Evolutionary conservation across 2,329 filamentous ascomycete genomes (phyloP), one percentile per base, ranked within the genome.

Genomic region (Xylaria sp.): DNA sequence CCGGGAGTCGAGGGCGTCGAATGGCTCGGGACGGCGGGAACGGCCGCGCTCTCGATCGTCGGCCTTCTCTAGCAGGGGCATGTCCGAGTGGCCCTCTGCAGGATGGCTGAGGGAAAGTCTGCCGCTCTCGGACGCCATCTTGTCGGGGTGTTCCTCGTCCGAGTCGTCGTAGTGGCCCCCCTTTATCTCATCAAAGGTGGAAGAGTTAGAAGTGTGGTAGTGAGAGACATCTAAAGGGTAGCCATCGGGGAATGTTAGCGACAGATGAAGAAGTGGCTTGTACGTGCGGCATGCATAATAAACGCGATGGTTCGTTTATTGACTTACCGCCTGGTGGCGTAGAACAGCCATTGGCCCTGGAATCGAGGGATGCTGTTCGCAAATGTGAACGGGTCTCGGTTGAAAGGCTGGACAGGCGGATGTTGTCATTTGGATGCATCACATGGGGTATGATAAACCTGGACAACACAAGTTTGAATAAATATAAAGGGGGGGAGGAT

Each of bases 31-130:
- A 60, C 72, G 73, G 50, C 74, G 73, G 54, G 72, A 51, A 66
- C 71, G 73, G 38, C 73, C 72, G 53, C 73, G 70, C 36, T 76
- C 77, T 50, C 71, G 59, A 22, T 73, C 72, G 27, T 76, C 71
- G 58, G 77, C 77, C 61, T 80, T 80, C 65, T 78, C 75, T 4
- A 84, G 77, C 25, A 84, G 76, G 45, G 81, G 81, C n/a, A 77
- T 76, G 20, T 73, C 79, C 22, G 81, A 81, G 50, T 83, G 83
- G 64, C 81, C 82, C 64, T 85, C 82, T 2, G 78, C 77, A 17
- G 82, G 81, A 59, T 81, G 82, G 70, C 83, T 79, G 73, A 84
- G 79, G 54, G 81, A 76, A 20, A 86, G 81, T 69, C 83, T 81
- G 69, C 76, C 27, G 17, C 76, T 75, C 60, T 79, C 75, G 74